phyloP scores from a whole-genome alignment of 306 rosid genomes.

The Malus orientalis region DNA sequence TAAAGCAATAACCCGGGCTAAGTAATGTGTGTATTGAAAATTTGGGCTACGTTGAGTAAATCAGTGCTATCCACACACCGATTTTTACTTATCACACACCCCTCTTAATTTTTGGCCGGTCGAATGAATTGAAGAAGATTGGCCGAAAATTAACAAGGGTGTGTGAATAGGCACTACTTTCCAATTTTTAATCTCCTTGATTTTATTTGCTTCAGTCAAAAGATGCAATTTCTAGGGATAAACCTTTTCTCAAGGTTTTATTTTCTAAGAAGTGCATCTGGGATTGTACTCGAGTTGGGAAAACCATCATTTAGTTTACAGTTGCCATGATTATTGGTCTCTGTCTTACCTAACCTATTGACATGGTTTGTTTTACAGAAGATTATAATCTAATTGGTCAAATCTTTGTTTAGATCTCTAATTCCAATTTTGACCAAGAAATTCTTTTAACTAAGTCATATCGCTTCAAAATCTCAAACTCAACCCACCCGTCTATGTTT shows the following conservation, averaged over 20 bases:
- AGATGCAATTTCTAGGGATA: not conserved
- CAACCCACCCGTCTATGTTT: not conserved
- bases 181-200: too few species aligned
- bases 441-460: not conserved
- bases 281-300: not conserved
- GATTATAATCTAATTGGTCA: not conserved
- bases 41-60: not conserved
- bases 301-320: not conserved
- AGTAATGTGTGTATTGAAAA: not conserved
- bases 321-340: not conserved
- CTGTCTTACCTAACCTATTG: not conserved
- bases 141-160: too few species aligned
- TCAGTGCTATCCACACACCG: not conserved
- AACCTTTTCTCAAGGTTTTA: not conserved
- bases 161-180: too few species aligned
- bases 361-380: not conserved
- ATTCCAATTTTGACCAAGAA: not conserved
- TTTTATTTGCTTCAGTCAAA: not conserved
- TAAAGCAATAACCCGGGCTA: not conserved
- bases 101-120: too few species aligned
- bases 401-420: not conserved
- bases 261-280: not conserved
- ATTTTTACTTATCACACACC: too few species aligned
- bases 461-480: not conserved
- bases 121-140: too few species aligned